These are phyloP conservation scores for Nematocida ironsii DNA, from an alignment of 371 early-diverging fungal species.

Conservation along the genomic window DNA sequence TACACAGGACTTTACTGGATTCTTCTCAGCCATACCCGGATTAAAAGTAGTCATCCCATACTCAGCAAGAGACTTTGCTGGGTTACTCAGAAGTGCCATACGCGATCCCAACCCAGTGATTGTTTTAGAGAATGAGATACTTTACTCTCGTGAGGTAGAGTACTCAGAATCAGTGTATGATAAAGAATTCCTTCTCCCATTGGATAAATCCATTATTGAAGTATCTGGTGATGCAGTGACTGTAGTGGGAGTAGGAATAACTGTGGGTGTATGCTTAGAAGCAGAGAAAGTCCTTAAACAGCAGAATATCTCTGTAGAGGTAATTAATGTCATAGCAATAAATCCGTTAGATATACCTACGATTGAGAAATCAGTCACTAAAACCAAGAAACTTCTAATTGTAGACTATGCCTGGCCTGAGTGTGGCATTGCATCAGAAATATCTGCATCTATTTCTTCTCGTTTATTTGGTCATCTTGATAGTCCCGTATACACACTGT, in stretches of 20 bases:
- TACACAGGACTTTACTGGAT: conserved; percentile 94
- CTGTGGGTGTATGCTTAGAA: conserved; percentile 81
- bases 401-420: conserved; percentile 95
- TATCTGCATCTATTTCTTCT: conserved; percentile 88
- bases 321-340: conserved; percentile 94
- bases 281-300: conserved; percentile 79
- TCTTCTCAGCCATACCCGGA: conserved; percentile 94
- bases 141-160: conserved; percentile 85
- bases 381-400: conserved; percentile 90
- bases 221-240: conserved; percentile 79
- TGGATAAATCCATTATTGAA: conserved; percentile 63
- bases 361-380: conserved; percentile 84
- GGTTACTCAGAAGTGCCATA: conserved; percentile 89
- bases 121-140: conserved; percentile 92
- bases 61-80: conserved; percentile 92
- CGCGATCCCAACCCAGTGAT: conserved; percentile 96
- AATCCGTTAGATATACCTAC: conserved; percentile 89
- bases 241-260: conserved; percentile 85
- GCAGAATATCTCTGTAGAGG: conserved; percentile 78
- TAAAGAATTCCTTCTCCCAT: conserved; percentile 71
- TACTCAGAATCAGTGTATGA: conserved; percentile 77
- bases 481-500: conserved; percentile 85
- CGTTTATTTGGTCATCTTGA: conserved; percentile 78
- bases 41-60: conserved; percentile 96
- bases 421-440: conserved; percentile 91